These are phyloP conservation scores for Cardamine resedifolia DNA, from an alignment of 345 rosid species.

Conservation along the genomic window DNA sequence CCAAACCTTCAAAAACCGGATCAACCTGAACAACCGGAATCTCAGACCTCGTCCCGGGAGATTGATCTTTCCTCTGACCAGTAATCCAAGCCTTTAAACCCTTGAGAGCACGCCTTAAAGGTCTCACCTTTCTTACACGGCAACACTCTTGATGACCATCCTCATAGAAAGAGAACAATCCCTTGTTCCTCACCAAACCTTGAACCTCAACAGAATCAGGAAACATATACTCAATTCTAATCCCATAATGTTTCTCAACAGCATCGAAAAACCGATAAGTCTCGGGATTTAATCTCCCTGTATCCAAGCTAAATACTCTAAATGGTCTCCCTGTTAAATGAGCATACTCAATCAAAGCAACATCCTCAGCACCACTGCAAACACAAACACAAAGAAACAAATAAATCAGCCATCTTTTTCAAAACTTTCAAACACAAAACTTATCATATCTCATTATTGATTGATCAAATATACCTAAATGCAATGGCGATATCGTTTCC, in stretches of 20 bases:
- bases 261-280: slow-evolving; percentile 67
- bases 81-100: slow-evolving; percentile 96
- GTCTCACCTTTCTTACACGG: slow-evolving; percentile 91
- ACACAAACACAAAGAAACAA: neutral
- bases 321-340: slow-evolving; percentile 77
- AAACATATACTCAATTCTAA: slow-evolving; percentile 88
- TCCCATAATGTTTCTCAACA: slow-evolving; percentile 80
- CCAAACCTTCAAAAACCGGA: slow-evolving; percentile 85
- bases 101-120: slow-evolving; percentile 82
- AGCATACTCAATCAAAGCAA: slow-evolving; percentile 89
- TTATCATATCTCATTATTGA: neutral
- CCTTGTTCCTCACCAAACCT: slow-evolving; percentile 84
- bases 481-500: slow-evolving; percentile 93
- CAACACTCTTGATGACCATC: slow-evolving; percentile 99
- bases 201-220: slow-evolving; percentile 97
- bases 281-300: slow-evolving; percentile 89
- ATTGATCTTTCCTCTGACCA: slow-evolving; percentile 95
- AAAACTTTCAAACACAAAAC: neutral
- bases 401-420: neutral
- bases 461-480: slow-evolving; percentile 60
- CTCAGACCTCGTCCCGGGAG: slow-evolving; percentile 76
- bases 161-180: slow-evolving; percentile 90
- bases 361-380: slow-evolving; percentile 95
- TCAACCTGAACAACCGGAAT: slow-evolving; percentile 87
- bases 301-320: slow-evolving; percentile 92